phyloP scores from a whole-genome alignment of 2,329 filamentous ascomycete species.

The Torrubiella hemipterigena region DNA sequence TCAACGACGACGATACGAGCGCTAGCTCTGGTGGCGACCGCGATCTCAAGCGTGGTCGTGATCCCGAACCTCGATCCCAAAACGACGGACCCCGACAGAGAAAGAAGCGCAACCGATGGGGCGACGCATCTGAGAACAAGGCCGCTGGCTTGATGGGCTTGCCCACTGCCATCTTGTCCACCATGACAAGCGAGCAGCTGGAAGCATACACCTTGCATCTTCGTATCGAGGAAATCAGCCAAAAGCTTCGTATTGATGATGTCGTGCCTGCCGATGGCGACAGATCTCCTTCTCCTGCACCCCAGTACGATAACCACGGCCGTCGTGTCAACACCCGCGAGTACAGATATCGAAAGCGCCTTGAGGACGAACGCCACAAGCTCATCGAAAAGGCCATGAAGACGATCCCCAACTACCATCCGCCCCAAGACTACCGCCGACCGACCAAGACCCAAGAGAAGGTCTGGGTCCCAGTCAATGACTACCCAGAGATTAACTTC shows the following conservation, averaged over 20 bases:
- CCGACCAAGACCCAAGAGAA: constrained; percentile 99
- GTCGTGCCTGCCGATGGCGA: constrained; percentile 95
- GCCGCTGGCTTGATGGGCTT: constrained; percentile 95
- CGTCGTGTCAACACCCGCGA: constrained; percentile 98
- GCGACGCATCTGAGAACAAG: constrained; percentile 95
- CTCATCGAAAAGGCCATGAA: constrained; percentile 99
- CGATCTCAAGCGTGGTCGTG: constrained; percentile 77
- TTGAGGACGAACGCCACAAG: constrained; percentile 98
- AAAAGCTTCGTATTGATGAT: constrained; percentile 98
- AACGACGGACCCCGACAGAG: constrained; percentile 73
- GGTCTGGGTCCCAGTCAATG: constrained; percentile 99
- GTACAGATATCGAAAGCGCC: constrained; percentile 93
- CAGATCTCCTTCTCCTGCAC: constrained; percentile 89
- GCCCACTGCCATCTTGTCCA: constrained; percentile 88
- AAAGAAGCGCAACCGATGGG: constrained; percentile 99
- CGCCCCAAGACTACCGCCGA: constrained; percentile 93
- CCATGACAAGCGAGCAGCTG: constrained; percentile 97
- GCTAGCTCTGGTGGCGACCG: constrained; percentile 22
- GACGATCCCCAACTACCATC: constrained; percentile 98
- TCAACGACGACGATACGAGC: constrained; percentile 47
- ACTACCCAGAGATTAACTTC: constrained; percentile 99
- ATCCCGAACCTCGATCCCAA: constrained; percentile 63
- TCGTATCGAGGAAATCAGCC: constrained; percentile 97
- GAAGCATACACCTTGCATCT: constrained; percentile 94
- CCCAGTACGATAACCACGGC: constrained; percentile 98